A percentile compares a stretch with the other conserved stretches of the same genome.
These are phyloP conservation scores for Erodium chrysanthum DNA, from an alignment of 441 rosid species.

Conservation along the genomic window DNA sequence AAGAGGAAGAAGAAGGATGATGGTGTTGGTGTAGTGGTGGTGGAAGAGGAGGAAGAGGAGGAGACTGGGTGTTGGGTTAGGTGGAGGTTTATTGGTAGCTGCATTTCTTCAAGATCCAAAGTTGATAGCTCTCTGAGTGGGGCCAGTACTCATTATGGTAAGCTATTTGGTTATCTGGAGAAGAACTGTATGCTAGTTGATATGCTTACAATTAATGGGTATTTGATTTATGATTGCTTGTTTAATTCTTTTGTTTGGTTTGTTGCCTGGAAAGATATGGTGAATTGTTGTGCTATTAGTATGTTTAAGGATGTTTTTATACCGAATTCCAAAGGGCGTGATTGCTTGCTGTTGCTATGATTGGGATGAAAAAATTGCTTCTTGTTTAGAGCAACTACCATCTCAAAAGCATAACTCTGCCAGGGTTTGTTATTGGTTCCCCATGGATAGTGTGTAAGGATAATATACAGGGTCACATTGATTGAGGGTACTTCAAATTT, in stretches of 20 bases:
- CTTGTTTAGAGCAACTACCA: too few relatives aligned
- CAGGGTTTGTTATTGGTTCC: too few relatives aligned
- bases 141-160: constrained; percentile 59
- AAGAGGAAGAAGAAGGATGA: constrained; percentile 20
- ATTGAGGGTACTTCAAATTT: too few relatives aligned
- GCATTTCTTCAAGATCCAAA: constrained; percentile 86
- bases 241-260: not conserved
- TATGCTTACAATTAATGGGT: not conserved
- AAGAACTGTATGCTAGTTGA: not conserved
- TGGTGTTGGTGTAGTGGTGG: not conserved
- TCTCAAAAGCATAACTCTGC: too few relatives aligned
- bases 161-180: not conserved
- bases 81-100: constrained; percentile 61
- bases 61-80: constrained; percentile 70
- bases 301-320: too few relatives aligned
- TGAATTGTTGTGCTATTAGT: constrained; percentile 19
- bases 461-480: too few relatives aligned
- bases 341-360: too few relatives aligned
- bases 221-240: not conserved
- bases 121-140: constrained; percentile 76
- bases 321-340: too few relatives aligned
- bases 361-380: too few relatives aligned
- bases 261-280: not conserved
- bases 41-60: constrained; percentile 25
- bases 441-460: too few relatives aligned